Conservation (phyloP, 768 basidiomycete genomes). For the Xanthoconium stramineum region DNA sequence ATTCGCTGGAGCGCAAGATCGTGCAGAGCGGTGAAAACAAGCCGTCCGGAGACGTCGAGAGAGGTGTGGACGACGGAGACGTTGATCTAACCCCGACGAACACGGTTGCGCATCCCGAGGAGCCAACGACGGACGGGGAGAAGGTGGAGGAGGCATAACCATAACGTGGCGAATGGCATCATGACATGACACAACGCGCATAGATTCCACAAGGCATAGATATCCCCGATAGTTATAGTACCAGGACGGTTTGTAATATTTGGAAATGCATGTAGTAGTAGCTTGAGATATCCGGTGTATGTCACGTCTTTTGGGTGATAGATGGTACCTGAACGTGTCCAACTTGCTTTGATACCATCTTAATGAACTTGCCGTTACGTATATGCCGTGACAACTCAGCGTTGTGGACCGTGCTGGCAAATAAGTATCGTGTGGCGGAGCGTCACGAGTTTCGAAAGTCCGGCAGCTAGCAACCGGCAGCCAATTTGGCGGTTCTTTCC, state of each 20-base stretch:
- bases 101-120: neutral
- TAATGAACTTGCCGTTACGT: no score
- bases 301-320: no score
- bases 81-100: neutral
- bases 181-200: neutral
- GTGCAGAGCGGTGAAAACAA: slow-evolving; percentile 36
- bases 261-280: no score
- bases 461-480: no score
- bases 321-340: no score
- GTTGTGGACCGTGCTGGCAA: no score
- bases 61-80: slow-evolving; percentile 2
- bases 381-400: no score
- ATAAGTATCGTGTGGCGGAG: no score
- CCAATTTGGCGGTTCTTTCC: no score
- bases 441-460: no score
- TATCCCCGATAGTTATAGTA: neutral
- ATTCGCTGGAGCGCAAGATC: slow-evolving; percentile 54
- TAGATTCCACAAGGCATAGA: slow-evolving; percentile 1
- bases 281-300: no score
- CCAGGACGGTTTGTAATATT: neutral
- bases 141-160: neutral
- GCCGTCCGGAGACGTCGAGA: slow-evolving; percentile 31
- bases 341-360: no score
- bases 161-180: neutral
- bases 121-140: neutral